Evolutionary conservation across 1,139 yeast genomes (phyloP).

Genomic region (Yamadazyma siamensis): DNA sequence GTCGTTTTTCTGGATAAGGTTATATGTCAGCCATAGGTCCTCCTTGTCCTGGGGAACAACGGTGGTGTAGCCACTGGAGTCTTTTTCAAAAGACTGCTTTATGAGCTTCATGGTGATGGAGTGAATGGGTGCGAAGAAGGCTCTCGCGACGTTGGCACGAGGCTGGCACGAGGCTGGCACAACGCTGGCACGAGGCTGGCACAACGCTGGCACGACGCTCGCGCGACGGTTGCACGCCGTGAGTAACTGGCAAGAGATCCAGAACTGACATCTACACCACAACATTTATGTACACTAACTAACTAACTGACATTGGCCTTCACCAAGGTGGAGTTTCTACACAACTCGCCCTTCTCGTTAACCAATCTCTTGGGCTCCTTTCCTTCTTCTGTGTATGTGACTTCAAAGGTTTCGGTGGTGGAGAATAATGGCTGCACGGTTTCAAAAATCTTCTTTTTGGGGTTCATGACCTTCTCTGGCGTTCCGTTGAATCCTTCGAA

Average conservation of each 20-base stretch:
- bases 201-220: too few species aligned
- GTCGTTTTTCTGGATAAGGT: slow-evolving; percentile 74
- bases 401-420: slow-evolving; percentile 73
- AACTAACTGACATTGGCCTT: slow-evolving; percentile 69
- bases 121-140: too few species aligned
- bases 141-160: too few species aligned
- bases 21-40: slow-evolving; percentile 87
- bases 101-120: slow-evolving; percentile 12
- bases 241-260: too few species aligned
- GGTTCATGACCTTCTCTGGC: slow-evolving; percentile 92
- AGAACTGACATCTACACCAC: too few species aligned
- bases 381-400: slow-evolving; percentile 79
- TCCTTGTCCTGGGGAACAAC: slow-evolving; percentile 85
- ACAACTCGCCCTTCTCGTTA: slow-evolving; percentile 67
- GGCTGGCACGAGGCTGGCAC: too few species aligned
- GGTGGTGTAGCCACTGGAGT: slow-evolving; percentile 62
- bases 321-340: slow-evolving; percentile 65
- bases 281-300: too few species aligned
- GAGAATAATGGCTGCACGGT: slow-evolving; percentile 87
- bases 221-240: too few species aligned
- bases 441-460: slow-evolving; percentile 99
- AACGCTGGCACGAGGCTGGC: too few species aligned
- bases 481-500: slow-evolving; percentile 85
- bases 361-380: slow-evolving; percentile 75
- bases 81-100: slow-evolving; percentile 32